Conservation (phyloP, 179 eudicot species). For the Amaranthus tricolor region DNA sequence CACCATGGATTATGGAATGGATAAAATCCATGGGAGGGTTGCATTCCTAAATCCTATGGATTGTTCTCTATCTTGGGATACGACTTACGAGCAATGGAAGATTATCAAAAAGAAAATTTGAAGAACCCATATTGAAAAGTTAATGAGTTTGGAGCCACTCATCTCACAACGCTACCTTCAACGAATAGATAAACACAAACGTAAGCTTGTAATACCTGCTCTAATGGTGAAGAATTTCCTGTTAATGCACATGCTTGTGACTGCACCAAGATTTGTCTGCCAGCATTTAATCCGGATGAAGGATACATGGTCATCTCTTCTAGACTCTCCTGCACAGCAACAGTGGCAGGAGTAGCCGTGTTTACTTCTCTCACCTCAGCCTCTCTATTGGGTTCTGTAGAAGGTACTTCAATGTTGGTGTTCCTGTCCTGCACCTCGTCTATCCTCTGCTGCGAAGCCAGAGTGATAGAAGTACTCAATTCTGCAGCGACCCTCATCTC, state of each 20-base stretch:
- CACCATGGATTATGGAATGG: too few species aligned
- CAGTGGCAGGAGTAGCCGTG: neutral
- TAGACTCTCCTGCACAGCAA: neutral
- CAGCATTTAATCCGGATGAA: neutral
- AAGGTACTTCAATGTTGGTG: neutral
- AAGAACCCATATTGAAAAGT: neutral
- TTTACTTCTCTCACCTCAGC: neutral
- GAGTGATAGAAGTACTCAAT: constrained; percentile 1
- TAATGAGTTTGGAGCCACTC: neutral
- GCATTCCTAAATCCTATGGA: too few species aligned
- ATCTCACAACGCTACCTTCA: neutral
- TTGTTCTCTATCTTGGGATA: too few species aligned
- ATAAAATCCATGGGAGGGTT: too few species aligned
- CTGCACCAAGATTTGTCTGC: constrained; percentile 10
- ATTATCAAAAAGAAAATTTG: neutral
- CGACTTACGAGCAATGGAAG: neutral
- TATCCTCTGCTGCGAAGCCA: neutral
- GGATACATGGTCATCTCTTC: constrained; percentile 11
- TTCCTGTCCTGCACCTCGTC: constrained; percentile 8
- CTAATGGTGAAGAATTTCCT: constrained; percentile 3
- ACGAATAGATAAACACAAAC: neutral
- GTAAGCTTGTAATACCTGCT: constrained; percentile 20
- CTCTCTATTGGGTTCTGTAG: neutral
- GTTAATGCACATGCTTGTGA: constrained; percentile 8
- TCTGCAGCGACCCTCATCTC: neutral